Conservation (phyloP, 2,329 filamentous ascomycete species). For the Colletotrichum australisinense region DNA sequence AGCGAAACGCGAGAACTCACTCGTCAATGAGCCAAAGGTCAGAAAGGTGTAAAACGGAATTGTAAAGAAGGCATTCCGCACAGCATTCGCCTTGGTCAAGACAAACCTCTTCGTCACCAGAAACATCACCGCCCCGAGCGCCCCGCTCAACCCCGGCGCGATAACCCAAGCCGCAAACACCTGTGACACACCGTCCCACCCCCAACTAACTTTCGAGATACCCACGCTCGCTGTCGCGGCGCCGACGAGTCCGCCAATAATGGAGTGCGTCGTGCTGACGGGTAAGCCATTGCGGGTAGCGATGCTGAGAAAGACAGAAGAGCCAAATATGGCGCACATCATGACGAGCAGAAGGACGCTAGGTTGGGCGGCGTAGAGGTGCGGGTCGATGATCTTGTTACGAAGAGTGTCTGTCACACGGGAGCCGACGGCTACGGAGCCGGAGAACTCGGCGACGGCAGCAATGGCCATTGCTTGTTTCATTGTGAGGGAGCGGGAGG, state of each 20-base stretch:
- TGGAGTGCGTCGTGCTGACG: conserved; percentile 65
- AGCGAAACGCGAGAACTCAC: conserved; percentile 38
- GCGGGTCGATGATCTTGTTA: conserved; percentile 57
- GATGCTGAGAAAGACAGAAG: conserved; percentile 62
- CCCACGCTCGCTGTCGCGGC: conserved; percentile 50
- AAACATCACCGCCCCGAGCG: conserved; percentile 47
- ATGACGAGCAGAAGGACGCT: conserved; percentile 64
- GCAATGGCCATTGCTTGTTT: conserved; percentile 58
- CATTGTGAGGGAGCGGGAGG: conserved; percentile 58
- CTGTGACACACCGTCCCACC: conserved; percentile 49
- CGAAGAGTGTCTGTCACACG: conserved; percentile 58
- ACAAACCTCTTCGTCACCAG: conserved; percentile 48
- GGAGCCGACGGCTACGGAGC: conserved; percentile 52
- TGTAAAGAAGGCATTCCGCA: conserved; percentile 45
- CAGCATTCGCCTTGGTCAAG: conserved; percentile 43
- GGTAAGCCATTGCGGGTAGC: conserved; percentile 63
- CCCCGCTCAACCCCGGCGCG: conserved; percentile 48
- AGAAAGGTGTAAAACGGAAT: conserved; percentile 53
- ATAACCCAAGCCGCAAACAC: conserved; percentile 53
- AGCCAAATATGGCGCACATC: conserved; percentile 64
- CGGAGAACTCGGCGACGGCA: conserved; percentile 56
- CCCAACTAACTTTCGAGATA: conserved; percentile 50
- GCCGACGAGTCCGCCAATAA: conserved; percentile 56
- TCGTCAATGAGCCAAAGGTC: conserved; percentile 48
- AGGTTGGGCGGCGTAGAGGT: conserved; percentile 55